Base-by-base conservation (phyloP, 805 yeast species). In the Metschnikowia rubicola region DNA sequence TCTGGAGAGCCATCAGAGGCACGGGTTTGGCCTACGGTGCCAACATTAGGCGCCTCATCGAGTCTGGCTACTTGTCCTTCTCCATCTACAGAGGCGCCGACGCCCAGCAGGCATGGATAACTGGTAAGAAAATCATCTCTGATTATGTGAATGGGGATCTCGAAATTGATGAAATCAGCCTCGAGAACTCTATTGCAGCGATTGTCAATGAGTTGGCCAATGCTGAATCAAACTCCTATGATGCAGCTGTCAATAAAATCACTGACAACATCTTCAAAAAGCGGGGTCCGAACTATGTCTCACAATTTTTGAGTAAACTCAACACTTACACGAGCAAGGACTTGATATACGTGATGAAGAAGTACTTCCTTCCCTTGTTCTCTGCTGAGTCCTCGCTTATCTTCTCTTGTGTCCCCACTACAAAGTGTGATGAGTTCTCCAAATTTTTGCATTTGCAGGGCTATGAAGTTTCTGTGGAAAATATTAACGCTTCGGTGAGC, bases 1-100 rank as follows among this genome's bases (percentile, higher is more conserved):
- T 92, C 53, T 92, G 98, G 97, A 79, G 88, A 58, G 96, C 95
- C 46, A 87, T 94, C 31, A 80, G 99, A 67, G 99, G 99, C 35
- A 78, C 90, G 1, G 99, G 99, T 2, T 71, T 88, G 37, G 97
- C 97, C 0, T 94, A 94, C 64, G 97, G 97, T 34, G 94, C 92
- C 1, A 50, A 50, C 37, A 73, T 88, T 55, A 61, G 73, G 37
- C 73, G 80, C 40, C 75, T 77, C 51, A 60, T 79, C 10, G 96
- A 89, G 55, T 68, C 79, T 35, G 92, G 95, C 3, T 79, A 75
- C 44, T 65, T 92, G 52, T 73, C 75, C 4, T 88, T 84, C 58
- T 75, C 74, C 39, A 76, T 92, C 15, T 87, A 88, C 58, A 78
- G 97, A 52, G 96, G 95, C 11, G 79, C 96, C 1, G 97, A 94